Conservation (phyloP, 2,329 filamentous ascomycete genomes). For the Ciborinia camelliae region DNA sequence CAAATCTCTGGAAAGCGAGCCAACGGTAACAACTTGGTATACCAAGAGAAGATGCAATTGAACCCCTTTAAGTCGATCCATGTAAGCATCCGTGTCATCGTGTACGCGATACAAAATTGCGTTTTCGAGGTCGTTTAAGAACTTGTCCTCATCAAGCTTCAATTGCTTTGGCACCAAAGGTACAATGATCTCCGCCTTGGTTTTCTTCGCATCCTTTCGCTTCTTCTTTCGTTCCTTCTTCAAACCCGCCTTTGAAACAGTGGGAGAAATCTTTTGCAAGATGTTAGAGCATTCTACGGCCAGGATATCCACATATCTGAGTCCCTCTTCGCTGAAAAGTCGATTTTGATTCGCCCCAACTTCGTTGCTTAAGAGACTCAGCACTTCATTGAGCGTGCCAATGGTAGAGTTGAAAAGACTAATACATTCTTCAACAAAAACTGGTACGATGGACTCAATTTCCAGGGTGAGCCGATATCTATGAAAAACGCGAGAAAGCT, state of each 20-base stretch:
- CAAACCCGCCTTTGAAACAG: slow-evolving; percentile 20
- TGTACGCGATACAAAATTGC: slow-evolving; percentile 21
- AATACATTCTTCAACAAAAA: slow-evolving; percentile 24
- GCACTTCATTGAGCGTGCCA: slow-evolving; percentile 27
- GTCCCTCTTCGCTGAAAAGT: slow-evolving; percentile 28
- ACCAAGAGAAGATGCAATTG: slow-evolving; percentile 31
- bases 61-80: slow-evolving; percentile 26
- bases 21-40: slow-evolving; percentile 28
- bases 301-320: slow-evolving; percentile 28
- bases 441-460: slow-evolving; percentile 3
- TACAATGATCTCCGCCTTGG: slow-evolving; percentile 4
- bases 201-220: slow-evolving; percentile 18
- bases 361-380: slow-evolving; percentile 22
- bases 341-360: slow-evolving; percentile 12
- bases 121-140: slow-evolving; percentile 27
- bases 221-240: slow-evolving; percentile 22
- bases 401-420: slow-evolving; percentile 27
- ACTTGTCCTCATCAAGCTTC: slow-evolving; percentile 24
- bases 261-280: slow-evolving; percentile 23
- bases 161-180: slow-evolving; percentile 12
- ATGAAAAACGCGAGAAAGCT: slow-evolving; percentile 27
- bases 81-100: slow-evolving; percentile 8
- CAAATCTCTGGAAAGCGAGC: slow-evolving; percentile 25
- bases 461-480: slow-evolving; percentile 19
- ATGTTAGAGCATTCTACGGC: slow-evolving; percentile 26